Evolutionary conservation across 257 asterid genomes (phyloP).

Genomic region (Scutellaria galericulata): DNA sequence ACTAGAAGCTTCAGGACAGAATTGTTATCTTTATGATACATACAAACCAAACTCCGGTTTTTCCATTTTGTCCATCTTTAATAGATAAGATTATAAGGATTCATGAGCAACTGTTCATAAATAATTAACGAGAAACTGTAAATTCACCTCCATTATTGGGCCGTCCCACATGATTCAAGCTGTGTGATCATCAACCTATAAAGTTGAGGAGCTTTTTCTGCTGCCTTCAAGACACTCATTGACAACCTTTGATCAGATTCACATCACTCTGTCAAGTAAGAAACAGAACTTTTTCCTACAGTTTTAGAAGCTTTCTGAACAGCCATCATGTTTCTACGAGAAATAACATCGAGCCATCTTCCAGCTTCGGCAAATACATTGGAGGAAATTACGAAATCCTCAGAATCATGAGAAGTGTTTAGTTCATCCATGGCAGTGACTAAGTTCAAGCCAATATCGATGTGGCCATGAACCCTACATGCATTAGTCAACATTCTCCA

Average conservation of each 20-base stretch:
- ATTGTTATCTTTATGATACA: not conserved
- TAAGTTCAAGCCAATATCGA: constrained; percentile 39
- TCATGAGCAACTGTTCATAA: not conserved
- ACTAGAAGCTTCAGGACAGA: not conserved
- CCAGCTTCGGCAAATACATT: constrained; percentile 52
- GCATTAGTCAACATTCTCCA: constrained; percentile 58
- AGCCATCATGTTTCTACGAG: constrained; percentile 40
- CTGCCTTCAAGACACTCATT: not conserved
- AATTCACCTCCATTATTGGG: too few species aligned
- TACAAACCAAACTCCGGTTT: not conserved
- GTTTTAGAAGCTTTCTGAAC: constrained; percentile 33
- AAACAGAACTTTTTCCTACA: constrained; percentile 42
- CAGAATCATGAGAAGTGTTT: constrained; percentile 34
- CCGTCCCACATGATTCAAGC: too few species aligned
- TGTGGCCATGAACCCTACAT: constrained; percentile 45
- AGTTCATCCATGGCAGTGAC: constrained; percentile 30
- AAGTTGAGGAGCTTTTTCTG: not conserved
- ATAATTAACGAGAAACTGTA: too few species aligned
- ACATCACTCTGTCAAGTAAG: constrained; percentile 31
- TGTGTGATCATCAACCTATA: too few species aligned
- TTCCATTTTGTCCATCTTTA: not conserved
- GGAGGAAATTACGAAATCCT: constrained; percentile 42
- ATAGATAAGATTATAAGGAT: not conserved
- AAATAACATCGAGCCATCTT: constrained; percentile 49
- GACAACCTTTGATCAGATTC: constrained; percentile 12